Conservation (phyloP, 2,329 filamentous ascomycete genomes). For the Tolypocladium inflatum region DNA sequence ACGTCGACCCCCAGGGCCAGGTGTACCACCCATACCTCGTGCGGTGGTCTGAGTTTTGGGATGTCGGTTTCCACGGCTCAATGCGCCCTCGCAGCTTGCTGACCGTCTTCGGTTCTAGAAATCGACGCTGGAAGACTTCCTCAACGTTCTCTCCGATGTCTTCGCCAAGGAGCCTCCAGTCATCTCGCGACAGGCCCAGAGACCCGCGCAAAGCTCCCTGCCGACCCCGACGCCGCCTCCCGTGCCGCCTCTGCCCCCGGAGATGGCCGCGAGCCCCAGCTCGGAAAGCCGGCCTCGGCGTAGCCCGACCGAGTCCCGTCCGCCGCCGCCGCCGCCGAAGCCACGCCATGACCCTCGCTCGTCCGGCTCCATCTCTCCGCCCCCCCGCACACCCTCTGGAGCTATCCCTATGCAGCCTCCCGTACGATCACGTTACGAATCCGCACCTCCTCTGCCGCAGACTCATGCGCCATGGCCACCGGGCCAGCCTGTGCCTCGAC, state of each 20-base stretch:
- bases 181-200: slow-evolving; percentile 56
- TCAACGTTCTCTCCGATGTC: slow-evolving; percentile 72
- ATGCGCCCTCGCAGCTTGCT: not conserved
- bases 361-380: slow-evolving; percentile 14
- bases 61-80: slow-evolving; percentile 47
- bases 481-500: slow-evolving; percentile 7
- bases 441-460: slow-evolving; percentile 34
- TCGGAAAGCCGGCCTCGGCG: slow-evolving; percentile 22
- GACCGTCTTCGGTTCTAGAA: slow-evolving; percentile 39
- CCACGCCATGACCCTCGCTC: slow-evolving; percentile 18
- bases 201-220: slow-evolving; percentile 19
- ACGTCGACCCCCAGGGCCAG: slow-evolving; percentile 86
- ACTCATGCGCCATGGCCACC: slow-evolving; percentile 2
- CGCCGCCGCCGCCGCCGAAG: slow-evolving; percentile 43
- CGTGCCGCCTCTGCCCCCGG: slow-evolving; percentile 62
- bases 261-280: slow-evolving; percentile 39
- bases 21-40: slow-evolving; percentile 94
- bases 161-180: slow-evolving; percentile 95
- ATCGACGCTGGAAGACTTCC: slow-evolving; percentile 73
- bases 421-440: slow-evolving; percentile 34
- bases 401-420: slow-evolving; percentile 5
- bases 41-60: slow-evolving; percentile 81
- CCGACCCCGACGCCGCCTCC: slow-evolving; percentile 46
- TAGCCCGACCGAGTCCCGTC: slow-evolving; percentile 22
- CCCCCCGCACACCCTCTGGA: slow-evolving; percentile 13